These are phyloP conservation scores for Zygosaccharomyces lentus DNA, from an alignment of 805 yeast genomes.

Conservation along the genomic window DNA sequence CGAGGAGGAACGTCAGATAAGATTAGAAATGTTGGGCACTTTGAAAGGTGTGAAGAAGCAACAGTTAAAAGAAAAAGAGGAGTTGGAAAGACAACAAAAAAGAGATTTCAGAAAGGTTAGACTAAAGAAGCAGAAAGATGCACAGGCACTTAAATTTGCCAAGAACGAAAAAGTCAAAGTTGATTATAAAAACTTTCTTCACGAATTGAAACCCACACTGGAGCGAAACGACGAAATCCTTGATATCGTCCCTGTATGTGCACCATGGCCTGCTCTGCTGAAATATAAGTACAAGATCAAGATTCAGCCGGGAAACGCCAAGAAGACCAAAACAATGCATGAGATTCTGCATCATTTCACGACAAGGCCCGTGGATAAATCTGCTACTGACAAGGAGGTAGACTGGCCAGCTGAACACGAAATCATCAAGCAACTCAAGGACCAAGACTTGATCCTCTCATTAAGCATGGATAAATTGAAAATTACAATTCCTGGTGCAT, in stretches of 20 bases:
- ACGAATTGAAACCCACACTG: slow-evolving; percentile 34
- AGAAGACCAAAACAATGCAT: slow-evolving; percentile 80
- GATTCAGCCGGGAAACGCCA: slow-evolving; percentile 68
- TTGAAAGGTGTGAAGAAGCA: slow-evolving; percentile 51
- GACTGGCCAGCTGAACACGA: slow-evolving; percentile 74
- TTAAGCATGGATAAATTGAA: slow-evolving; percentile 72
- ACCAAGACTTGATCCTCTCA: slow-evolving; percentile 60
- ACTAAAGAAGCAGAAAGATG: slow-evolving; percentile 39
- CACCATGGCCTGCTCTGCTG: slow-evolving; percentile 81
- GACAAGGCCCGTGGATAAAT: slow-evolving; percentile 43
- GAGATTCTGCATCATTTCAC: slow-evolving; percentile 62
- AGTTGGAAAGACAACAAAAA: slow-evolving; percentile 33
- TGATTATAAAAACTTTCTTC: slow-evolving; percentile 40
- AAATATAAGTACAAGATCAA: slow-evolving; percentile 79
- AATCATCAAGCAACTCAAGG: slow-evolving; percentile 50
- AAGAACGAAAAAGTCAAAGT: slow-evolving; percentile 41
- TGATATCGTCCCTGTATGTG: slow-evolving; percentile 80
- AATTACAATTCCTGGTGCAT: slow-evolving; percentile 50
- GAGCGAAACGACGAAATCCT: slow-evolving; percentile 46
- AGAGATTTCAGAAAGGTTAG: slow-evolving; percentile 35
- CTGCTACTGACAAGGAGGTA: slow-evolving; percentile 42
- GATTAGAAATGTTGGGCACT: slow-evolving; percentile 83
- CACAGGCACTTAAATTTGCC: slow-evolving; percentile 34
- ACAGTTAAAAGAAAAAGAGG: slow-evolving; percentile 36
- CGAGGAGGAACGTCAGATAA: slow-evolving; percentile 70